These are phyloP conservation scores for Aspergillus pseudonomiae DNA, from an alignment of 2,329 filamentous ascomycete genomes.

Conservation along the genomic window DNA sequence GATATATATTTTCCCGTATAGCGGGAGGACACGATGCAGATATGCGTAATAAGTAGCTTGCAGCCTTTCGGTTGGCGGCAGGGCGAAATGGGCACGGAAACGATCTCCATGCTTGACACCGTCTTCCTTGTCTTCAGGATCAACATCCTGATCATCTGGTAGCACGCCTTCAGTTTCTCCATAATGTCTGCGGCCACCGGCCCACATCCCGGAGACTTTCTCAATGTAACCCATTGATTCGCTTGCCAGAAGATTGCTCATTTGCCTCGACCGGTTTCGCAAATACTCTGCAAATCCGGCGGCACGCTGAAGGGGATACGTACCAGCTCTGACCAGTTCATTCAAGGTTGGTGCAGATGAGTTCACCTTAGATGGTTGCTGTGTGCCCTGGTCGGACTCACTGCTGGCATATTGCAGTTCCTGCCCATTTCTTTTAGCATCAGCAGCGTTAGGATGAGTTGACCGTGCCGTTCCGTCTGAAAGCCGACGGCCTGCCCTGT, in stretches of 20 bases:
- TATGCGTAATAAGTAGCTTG: constrained; percentile 91
- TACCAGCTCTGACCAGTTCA: constrained; percentile 63
- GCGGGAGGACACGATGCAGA: constrained; percentile 82
- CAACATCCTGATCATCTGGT: constrained; percentile 65
- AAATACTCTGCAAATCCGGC: constrained; percentile 82
- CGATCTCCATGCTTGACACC: constrained; percentile 61
- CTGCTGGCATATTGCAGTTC: constrained; percentile 21
- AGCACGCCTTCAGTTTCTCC: constrained; percentile 69
- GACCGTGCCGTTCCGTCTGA: constrained; percentile 42
- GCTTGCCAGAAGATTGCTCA: constrained; percentile 80
- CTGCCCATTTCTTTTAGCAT: constrained; percentile 16
- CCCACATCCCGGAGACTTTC: constrained; percentile 97
- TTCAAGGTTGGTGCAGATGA: constrained; percentile 57
- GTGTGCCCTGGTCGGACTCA: constrained; percentile 28
- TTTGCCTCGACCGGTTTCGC: constrained; percentile 74
- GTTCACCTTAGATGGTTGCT: constrained; percentile 23
- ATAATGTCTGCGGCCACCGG: constrained; percentile 88
- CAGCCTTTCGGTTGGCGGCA: constrained; percentile 81
- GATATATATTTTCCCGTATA: constrained; percentile 97
- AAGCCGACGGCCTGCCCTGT: constrained; percentile 30
- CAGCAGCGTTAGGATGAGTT: constrained; percentile 26
- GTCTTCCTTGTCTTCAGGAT: constrained; percentile 60
- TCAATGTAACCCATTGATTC: constrained; percentile 97
- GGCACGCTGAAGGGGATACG: constrained; percentile 81
- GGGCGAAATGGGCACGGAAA: constrained; percentile 85